Conservation (phyloP, 768 basidiomycete genomes). For the Neoboletus magnificus region DNA sequence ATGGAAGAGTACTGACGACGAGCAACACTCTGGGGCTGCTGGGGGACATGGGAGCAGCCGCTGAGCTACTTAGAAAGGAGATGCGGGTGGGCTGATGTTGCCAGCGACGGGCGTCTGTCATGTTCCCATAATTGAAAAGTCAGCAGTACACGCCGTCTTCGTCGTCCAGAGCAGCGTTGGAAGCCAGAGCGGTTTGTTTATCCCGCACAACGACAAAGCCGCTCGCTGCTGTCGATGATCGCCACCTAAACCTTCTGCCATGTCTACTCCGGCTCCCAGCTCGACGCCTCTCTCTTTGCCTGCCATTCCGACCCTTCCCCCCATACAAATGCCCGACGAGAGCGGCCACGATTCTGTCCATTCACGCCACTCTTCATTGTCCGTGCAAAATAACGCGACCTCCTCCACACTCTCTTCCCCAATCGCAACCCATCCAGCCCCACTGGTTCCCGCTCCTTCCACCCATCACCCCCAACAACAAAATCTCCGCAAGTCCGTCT, state of each 20-base stretch:
- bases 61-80: neutral
- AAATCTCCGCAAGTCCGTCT: slow-evolving; percentile 67
- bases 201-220: slow-evolving; percentile 1
- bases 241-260: slow-evolving; percentile 14
- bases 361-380: slow-evolving; percentile 27
- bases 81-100: neutral
- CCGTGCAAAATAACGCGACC: slow-evolving; percentile 40
- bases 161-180: slow-evolving; percentile 8
- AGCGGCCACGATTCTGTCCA: slow-evolving; percentile 20
- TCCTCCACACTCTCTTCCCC: slow-evolving; percentile 44
- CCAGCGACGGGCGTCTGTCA: slow-evolving; percentile 7
- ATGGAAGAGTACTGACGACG: slow-evolving; percentile 36
- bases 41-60: slow-evolving; percentile 7
- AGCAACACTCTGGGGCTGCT: slow-evolving; percentile 36
- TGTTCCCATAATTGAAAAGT: slow-evolving; percentile 23
- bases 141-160: neutral
- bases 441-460: slow-evolving; percentile 10
- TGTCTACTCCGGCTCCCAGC: slow-evolving; percentile 16
- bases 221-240: slow-evolving; percentile 12
- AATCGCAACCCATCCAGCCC: slow-evolving; percentile 9
- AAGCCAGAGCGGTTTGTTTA: neutral
- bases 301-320: slow-evolving; percentile 42
- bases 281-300: slow-evolving; percentile 28
- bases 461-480: slow-evolving; percentile 25
- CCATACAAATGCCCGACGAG: slow-evolving; percentile 41